Evolutionary conservation across 306 rosid genomes (phyloP).

Genomic region (Fragaria nilgerrensis): DNA sequence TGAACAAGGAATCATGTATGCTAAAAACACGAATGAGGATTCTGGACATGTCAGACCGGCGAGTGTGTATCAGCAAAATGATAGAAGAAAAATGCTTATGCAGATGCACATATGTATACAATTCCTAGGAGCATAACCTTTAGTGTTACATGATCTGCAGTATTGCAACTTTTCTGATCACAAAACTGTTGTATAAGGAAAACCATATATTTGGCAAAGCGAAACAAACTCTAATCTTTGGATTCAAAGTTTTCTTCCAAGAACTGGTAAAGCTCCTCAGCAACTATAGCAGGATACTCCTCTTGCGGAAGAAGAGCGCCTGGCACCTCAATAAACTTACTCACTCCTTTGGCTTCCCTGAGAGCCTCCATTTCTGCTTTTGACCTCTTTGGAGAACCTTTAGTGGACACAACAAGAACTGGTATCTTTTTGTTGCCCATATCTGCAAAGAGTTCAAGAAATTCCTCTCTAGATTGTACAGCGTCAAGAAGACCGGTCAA

Average conservation of each 20-base stretch:
- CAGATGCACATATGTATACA: slow-evolving; percentile 23
- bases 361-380: slow-evolving; percentile 98
- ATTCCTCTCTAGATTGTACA: slow-evolving; percentile 75
- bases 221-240: slow-evolving; percentile 19
- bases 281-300: slow-evolving; percentile 73
- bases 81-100: neutral
- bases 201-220: neutral
- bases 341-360: slow-evolving; percentile 78
- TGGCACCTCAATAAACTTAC: slow-evolving; percentile 78
- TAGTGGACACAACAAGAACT: slow-evolving; percentile 60
- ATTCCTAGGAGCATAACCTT: neutral
- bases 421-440: slow-evolving; percentile 70
- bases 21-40: neutral
- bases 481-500: slow-evolving; percentile 80
- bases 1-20: neutral
- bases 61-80: neutral
- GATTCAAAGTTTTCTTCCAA: slow-evolving; percentile 53
- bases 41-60: neutral
- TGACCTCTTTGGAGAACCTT: slow-evolving; percentile 87
- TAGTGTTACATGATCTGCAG: neutral
- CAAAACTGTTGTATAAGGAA: neutral
- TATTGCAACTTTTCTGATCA: neutral
- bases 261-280: slow-evolving; percentile 76
- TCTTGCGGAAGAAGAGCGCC: slow-evolving; percentile 99
- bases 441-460: slow-evolving; percentile 68